Evolutionary conservation across 2,329 filamentous ascomycete genomes (phyloP), one percentile per base, ranked within the genome.

Genomic region (Sarocladium kiliense): DNA sequence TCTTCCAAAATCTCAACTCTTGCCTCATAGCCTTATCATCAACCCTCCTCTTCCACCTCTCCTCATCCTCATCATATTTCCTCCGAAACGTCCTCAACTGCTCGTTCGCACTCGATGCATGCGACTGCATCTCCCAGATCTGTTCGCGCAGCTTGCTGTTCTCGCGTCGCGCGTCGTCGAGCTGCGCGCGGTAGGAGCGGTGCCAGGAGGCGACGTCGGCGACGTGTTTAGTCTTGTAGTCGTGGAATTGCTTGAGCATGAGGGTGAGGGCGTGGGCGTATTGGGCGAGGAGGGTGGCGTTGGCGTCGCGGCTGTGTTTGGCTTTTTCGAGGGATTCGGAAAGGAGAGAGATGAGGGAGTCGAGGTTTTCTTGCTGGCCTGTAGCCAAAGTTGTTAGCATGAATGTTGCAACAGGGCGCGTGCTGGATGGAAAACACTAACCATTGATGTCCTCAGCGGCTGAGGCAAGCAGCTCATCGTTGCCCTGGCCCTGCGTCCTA

Each of bases 41-140:
- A 2, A 84, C 77, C 3, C 75, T 72, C 27, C 75, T 72, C 56
- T 82, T 76, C 73, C 81, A 80, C 19, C 78, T 72, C 36, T 71
- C 69, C 59, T 77, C 74, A 57, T 85, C 75, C 60, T 83, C 81
- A 59, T 84, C 79, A 62, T 82, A 79, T 54, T 72, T 73, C 44
- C 76, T 71, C 53, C 83, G 76, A 60, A 86, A 85, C 36, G 75
- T 69, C 37, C 83, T 80, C 55, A 87, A 70, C 57, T 73, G 67
- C 56, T 80, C 78, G 63, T 85, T 86, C 21, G 82, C 83, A 12
- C 71, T 73, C 47, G 75, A 75, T 23, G 84, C 84, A 60, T 82
- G 79, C 39, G 77, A 75, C 63, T 85, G 81, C 81, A 86, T 85
- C 61, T 85, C 81, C 77, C 82, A 84, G 62, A 87, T 84, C 67